Conservation (phyloP, 768 basidiomycete species). For the Goffeauzyma gilvescens region DNA sequence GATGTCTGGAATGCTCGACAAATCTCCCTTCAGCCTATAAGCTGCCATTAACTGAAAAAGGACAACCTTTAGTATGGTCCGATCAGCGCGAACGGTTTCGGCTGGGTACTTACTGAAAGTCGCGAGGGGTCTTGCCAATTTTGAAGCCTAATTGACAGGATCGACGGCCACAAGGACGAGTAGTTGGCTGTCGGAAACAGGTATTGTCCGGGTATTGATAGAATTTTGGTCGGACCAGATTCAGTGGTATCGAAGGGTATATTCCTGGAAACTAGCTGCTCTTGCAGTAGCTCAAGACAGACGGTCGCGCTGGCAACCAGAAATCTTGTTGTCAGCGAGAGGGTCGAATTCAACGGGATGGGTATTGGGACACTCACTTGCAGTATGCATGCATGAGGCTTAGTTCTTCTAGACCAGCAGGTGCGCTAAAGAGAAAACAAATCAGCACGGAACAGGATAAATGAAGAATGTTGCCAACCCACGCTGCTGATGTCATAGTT, state of each 20-base stretch:
- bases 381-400: neutral
- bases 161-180: too few relatives aligned
- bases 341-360: neutral
- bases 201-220: too few relatives aligned
- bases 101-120: too few relatives aligned
- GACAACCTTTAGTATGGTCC: too few relatives aligned
- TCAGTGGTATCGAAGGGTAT: neutral
- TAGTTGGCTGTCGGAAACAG: too few relatives aligned
- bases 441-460: neutral
- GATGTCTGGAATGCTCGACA: too few relatives aligned
- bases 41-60: too few relatives aligned
- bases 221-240: neutral
- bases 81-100: too few relatives aligned
- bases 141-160: too few relatives aligned
- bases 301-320: neutral
- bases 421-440: neutral
- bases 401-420: neutral
- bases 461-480: neutral
- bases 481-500: neutral
- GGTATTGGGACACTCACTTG: neutral
- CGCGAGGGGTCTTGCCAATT: too few relatives aligned
- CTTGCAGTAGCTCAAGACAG: neutral
- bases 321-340: neutral
- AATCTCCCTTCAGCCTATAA: too few relatives aligned
- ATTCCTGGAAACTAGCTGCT: neutral